These are phyloP conservation scores for Beauveria caledonica DNA, from an alignment of 2,329 filamentous ascomycete species.

Conservation along the genomic window DNA sequence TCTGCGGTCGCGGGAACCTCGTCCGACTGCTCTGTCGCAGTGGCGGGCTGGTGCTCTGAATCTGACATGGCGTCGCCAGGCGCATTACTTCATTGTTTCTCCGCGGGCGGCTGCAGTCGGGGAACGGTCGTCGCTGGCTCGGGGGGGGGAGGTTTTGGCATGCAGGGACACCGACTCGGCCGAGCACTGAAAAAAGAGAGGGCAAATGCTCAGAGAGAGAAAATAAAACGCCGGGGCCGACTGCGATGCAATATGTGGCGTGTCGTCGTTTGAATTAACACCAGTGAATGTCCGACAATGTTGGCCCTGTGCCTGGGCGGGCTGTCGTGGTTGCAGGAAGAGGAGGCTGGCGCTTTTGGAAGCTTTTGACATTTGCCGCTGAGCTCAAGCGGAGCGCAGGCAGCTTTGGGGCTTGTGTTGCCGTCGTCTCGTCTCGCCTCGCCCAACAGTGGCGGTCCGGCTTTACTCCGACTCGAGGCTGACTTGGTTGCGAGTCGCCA, in stretches of 20 bases:
- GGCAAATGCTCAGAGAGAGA: neutral
- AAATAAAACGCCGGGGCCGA: neutral
- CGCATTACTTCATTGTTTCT: slow-evolving; percentile 6
- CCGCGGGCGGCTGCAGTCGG: neutral
- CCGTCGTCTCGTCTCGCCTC: neutral
- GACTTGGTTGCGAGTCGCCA: neutral
- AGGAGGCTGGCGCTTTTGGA: neutral
- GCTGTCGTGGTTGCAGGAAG: neutral
- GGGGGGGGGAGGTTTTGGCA: neutral
- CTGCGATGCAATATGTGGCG: neutral
- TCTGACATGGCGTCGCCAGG: slow-evolving; percentile 8
- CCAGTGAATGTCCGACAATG: neutral
- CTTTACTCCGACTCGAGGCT: slow-evolving; percentile 3
- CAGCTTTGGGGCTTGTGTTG: neutral
- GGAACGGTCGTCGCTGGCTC: neutral
- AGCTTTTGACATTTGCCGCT: neutral
- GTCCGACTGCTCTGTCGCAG: neutral
- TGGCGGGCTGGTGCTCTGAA: slow-evolving; percentile 1
- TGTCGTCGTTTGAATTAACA: too few species aligned
- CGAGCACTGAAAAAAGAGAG: neutral
- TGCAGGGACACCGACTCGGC: neutral
- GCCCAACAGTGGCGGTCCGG: slow-evolving; percentile 3
- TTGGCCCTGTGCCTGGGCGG: slow-evolving; percentile 3
- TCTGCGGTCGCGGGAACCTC: neutral
- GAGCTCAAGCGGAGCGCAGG: neutral